A percentile compares a stretch with the other conserved stretches of the same genome.
Evolutionary conservation across 352 stramenopile species (phyloP).

Genomic region (Phytophthora meadii): DNA sequence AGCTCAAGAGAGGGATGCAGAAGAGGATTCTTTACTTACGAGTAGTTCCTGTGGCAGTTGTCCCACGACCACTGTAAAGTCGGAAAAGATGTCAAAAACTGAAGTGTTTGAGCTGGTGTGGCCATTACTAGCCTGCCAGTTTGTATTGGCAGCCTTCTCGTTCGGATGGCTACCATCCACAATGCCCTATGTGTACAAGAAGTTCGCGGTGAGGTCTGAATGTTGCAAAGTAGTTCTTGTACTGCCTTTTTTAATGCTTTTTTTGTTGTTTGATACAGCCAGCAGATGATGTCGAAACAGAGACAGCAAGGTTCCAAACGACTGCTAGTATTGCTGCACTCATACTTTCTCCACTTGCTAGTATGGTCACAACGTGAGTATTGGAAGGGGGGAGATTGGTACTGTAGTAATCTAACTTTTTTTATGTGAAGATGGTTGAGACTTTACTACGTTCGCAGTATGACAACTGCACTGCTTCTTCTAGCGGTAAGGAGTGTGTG

Average conservation of each 20-base stretch:
- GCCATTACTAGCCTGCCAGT: constrained; percentile 60
- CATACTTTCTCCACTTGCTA: constrained; percentile 55
- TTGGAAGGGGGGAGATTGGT: no score
- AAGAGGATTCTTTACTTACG: constrained; percentile 42
- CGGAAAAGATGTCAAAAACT: constrained; percentile 18
- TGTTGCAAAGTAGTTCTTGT: neutral
- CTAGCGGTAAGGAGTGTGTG: constrained; percentile 44
- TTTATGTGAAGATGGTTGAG: constrained; percentile 44
- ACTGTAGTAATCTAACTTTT: neutral
- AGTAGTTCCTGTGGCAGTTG: constrained; percentile 17
- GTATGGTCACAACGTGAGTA: constrained; percentile 28
- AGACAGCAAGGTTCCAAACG: constrained; percentile 62
- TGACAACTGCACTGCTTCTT: constrained; percentile 40
- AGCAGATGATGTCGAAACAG: constrained; percentile 35
- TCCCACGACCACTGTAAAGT: constrained; percentile 12
- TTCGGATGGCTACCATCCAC: constrained; percentile 73
- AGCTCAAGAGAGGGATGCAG: constrained; percentile 13
- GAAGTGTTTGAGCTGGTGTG: constrained; percentile 52
- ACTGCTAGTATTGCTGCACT: constrained; percentile 59
- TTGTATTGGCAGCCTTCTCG: constrained; percentile 62
- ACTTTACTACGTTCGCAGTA: constrained; percentile 54
- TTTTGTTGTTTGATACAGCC: constrained; percentile 29
- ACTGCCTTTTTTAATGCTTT: neutral
- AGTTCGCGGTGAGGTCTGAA: constrained; percentile 55
- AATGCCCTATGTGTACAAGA: constrained; percentile 80